Conservation (phyloP, 495 filamentous ascomycete species). For the Letharia lupina region DNA sequence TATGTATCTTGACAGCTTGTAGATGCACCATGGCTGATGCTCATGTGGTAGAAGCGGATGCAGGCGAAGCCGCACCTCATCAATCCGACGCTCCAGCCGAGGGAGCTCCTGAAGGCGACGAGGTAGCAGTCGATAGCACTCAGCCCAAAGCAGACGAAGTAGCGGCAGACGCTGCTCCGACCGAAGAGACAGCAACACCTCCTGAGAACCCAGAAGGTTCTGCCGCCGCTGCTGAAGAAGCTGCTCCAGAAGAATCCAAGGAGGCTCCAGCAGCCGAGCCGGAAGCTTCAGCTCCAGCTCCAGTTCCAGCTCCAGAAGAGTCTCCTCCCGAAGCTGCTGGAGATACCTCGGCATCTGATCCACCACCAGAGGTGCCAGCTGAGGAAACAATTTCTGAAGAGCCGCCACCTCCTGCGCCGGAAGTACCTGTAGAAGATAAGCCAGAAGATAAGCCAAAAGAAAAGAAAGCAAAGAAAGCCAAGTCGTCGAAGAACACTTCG, state of each 20-base stretch:
- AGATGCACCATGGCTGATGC: neutral
- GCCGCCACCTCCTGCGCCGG: conserved; percentile 12
- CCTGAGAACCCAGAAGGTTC: conserved; percentile 35
- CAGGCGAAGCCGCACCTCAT: neutral
- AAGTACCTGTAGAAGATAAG: conserved; percentile 8
- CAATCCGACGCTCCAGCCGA: neutral
- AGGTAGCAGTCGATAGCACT: conserved; percentile 11
- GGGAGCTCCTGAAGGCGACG: conserved; percentile 23
- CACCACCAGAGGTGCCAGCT: conserved; percentile 7
- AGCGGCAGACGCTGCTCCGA: conserved; percentile 34
- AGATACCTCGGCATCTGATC: conserved; percentile 5
- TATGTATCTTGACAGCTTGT: neutral
- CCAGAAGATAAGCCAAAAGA: conserved; percentile 16
- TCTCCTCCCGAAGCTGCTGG: conserved; percentile 15
- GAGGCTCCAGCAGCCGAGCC: conserved; percentile 10
- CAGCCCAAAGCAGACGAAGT: conserved; percentile 21
- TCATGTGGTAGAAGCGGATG: neutral
- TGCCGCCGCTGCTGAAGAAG: conserved; percentile 6
- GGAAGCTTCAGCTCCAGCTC: neutral
- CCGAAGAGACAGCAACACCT: conserved; percentile 48
- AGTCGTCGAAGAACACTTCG: conserved; percentile 9
- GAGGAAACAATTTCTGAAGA: conserved; percentile 5
- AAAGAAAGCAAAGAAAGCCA: conserved; percentile 17
- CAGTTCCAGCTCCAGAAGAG: conserved; percentile 8
- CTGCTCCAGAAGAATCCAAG: conserved; percentile 6